Percentiles rank a stretch among this genome's conserved stretches.
Conservation (phyloP, 306 rosid genomes). For the Lablab purpureus region DNA sequence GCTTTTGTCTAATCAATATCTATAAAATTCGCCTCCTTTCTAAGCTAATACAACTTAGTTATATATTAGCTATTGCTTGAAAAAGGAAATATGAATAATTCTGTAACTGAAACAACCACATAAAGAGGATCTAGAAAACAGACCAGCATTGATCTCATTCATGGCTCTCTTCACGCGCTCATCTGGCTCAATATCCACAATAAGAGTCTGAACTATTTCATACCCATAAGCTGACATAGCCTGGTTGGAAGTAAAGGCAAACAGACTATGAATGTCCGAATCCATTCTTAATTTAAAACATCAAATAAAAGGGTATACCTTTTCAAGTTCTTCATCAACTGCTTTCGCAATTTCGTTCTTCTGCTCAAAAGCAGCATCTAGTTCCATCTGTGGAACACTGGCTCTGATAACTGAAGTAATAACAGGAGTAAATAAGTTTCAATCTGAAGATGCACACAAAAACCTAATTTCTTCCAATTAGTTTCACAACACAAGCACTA, state of each 20-base stretch:
- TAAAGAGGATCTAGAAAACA: not conserved
- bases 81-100: constrained; percentile 1
- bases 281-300: not conserved
- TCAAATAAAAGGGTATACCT: constrained; percentile 48
- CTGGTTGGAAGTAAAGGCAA: constrained; percentile 46
- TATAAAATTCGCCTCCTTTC: too few relatives aligned
- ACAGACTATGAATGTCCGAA: not conserved
- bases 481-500: not conserved
- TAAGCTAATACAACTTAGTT: too few relatives aligned
- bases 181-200: constrained; percentile 12
- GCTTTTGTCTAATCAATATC: constrained; percentile 1
- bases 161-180: constrained; percentile 77
- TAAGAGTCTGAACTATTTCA: constrained; percentile 14
- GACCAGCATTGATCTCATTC: constrained; percentile 91
- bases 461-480: not conserved
- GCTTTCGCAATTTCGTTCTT: constrained; percentile 84
- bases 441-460: not conserved
- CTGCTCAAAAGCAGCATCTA: constrained; percentile 82
- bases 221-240: constrained; percentile 75
- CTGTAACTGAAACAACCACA: not conserved
- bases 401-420: constrained; percentile 77
- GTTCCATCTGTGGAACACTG: constrained; percentile 78
- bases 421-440: constrained; percentile 3
- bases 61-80: too few relatives aligned
- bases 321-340: constrained; percentile 80